Conservation (phyloP, 2,329 filamentous ascomycete genomes). For the Ambrosiella beaveri region DNA sequence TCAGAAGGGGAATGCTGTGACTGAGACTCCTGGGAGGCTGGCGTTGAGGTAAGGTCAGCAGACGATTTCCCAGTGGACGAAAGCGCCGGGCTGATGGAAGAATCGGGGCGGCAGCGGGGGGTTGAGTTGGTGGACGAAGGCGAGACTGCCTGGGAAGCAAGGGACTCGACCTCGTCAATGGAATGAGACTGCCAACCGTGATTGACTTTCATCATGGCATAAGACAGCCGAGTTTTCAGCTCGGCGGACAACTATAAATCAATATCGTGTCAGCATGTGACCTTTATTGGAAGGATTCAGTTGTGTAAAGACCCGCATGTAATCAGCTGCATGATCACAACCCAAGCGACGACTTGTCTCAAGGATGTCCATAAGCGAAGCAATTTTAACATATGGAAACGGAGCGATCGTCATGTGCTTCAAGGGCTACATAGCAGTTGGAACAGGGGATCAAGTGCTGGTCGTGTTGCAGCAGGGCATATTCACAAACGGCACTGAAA, state of each 20-base stretch:
- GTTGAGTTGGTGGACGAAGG: conserved; percentile 42
- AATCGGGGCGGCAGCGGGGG: conserved; percentile 31
- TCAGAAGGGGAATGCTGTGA: conserved; percentile 10
- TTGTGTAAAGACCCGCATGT: too few species aligned
- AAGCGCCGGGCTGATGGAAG: conserved; percentile 33
- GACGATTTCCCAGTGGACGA: conserved; percentile 10
- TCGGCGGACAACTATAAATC: conserved; percentile 50
- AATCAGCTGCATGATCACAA: background rate
- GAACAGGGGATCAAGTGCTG: background rate
- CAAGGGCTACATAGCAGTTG: background rate
- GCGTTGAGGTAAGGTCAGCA: conserved; percentile 2
- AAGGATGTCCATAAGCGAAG: background rate
- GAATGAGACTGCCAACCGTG: conserved; percentile 71
- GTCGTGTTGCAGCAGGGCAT: background rate
- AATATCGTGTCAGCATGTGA: background rate
- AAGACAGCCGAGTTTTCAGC: conserved; percentile 68
- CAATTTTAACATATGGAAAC: background rate
- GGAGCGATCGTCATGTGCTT: background rate
- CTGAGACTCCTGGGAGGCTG: conserved; percentile 3
- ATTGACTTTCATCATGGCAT: conserved; percentile 86
- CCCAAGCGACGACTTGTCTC: background rate
- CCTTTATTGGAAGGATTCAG: too few species aligned
- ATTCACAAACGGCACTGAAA: background rate
- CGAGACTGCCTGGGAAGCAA: conserved; percentile 52
- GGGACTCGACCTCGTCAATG: conserved; percentile 59